Conservation (phyloP, 768 basidiomycete genomes). For the Tephrocybe sp. region DNA sequence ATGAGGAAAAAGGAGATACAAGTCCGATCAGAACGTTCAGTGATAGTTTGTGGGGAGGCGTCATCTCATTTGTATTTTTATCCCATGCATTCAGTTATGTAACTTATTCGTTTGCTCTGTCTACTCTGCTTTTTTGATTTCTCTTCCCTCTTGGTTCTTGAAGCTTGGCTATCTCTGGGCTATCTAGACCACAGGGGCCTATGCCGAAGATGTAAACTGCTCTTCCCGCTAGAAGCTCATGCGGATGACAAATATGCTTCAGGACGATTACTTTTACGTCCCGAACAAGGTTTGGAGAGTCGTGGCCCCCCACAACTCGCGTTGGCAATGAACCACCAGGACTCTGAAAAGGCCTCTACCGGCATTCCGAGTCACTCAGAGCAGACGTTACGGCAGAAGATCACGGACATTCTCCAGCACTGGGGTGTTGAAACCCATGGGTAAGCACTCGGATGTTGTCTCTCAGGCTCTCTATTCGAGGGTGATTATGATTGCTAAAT, state of each 20-base stretch:
- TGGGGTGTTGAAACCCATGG: constrained; percentile 36
- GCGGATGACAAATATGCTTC: no score
- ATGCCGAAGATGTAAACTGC: no score
- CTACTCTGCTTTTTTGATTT: not conserved
- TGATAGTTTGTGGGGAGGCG: not conserved
- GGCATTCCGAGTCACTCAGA: not conserved
- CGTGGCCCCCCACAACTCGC: no score
- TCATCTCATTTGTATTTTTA: constrained; percentile 29
- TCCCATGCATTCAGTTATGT: constrained; percentile 18
- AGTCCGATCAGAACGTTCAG: constrained; percentile 5
- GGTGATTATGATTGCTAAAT: no score
- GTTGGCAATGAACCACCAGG: not conserved
- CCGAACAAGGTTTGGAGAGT: no score
- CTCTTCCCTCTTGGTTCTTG: no score
- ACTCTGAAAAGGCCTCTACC: not conserved
- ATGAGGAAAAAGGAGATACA: constrained; percentile 11
- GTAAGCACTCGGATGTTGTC: constrained; percentile 14
- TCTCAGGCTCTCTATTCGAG: not conserved
- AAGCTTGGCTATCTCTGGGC: no score
- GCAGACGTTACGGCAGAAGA: constrained; percentile 3
- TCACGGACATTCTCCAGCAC: constrained; percentile 22
- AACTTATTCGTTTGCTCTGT: constrained; percentile 6
- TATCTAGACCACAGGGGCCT: no score
- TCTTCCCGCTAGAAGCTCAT: not conserved
- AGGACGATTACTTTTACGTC: no score